These are phyloP conservation scores for Pseudodiploospora longispora DNA, from an alignment of 2,329 filamentous ascomycete genomes.

Conservation along the genomic window DNA sequence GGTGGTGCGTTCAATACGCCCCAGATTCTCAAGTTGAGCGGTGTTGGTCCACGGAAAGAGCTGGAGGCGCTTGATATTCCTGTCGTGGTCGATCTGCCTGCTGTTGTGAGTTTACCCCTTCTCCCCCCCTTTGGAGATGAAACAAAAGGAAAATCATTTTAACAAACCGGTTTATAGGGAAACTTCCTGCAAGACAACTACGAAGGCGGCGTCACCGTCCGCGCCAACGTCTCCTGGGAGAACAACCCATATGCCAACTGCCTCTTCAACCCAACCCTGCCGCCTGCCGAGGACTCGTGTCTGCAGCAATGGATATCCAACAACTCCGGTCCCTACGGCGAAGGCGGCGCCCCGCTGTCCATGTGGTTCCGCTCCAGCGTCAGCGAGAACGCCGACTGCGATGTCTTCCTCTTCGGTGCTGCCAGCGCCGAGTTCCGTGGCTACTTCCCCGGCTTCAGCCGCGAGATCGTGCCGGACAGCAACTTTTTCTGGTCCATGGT, in stretches of 20 bases:
- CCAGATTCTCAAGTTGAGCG: slow-evolving; percentile 44
- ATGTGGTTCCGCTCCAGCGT: slow-evolving; percentile 20
- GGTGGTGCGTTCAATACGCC: slow-evolving; percentile 42
- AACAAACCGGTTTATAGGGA: slow-evolving; percentile 24
- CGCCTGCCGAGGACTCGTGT: slow-evolving; percentile 22
- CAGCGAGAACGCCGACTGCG: slow-evolving; percentile 17
- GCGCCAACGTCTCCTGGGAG: slow-evolving; percentile 9
- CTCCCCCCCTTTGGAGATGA: slow-evolving; percentile 39
- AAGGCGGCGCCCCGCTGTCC: slow-evolving; percentile 15
- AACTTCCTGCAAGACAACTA: slow-evolving; percentile 35
- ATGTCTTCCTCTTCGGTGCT: slow-evolving; percentile 22
- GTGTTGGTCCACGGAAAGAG: slow-evolving; percentile 34
- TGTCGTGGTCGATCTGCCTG: slow-evolving; percentile 44
- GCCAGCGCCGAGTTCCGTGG: slow-evolving; percentile 19
- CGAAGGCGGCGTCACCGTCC: slow-evolving; percentile 16
- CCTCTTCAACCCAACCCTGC: slow-evolving; percentile 16
- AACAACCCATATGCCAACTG: slow-evolving; percentile 14
- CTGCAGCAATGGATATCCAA: slow-evolving; percentile 21
- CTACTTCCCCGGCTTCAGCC: slow-evolving; percentile 19
- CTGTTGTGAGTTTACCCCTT: slow-evolving; percentile 40
- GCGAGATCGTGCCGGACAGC: background rate
- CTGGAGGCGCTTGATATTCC: slow-evolving; percentile 30
- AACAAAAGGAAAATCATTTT: slow-evolving; percentile 21
- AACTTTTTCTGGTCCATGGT: slow-evolving; percentile 31
- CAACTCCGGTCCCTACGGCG: slow-evolving; percentile 15